phyloP scores from a whole-genome alignment of 139 green algal species.

The Chlorokybus atmophyticus region DNA sequence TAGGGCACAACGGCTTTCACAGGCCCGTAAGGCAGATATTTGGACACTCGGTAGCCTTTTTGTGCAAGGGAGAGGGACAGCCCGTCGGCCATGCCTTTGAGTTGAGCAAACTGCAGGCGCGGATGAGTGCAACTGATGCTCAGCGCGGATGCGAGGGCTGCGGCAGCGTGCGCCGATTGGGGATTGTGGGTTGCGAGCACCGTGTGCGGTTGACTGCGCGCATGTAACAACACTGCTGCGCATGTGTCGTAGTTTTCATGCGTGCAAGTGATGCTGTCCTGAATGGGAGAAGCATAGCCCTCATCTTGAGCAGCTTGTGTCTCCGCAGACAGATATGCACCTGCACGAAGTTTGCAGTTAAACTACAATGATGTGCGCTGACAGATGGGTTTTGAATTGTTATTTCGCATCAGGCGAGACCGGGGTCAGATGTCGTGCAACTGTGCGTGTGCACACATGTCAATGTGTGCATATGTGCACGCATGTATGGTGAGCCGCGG shows the following conservation, averaged over 20 bases:
- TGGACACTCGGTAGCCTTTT: conserved; percentile 1
- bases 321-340: conserved; percentile 18
- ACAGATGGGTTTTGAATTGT: too few relatives aligned
- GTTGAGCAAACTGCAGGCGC: conserved; percentile 21
- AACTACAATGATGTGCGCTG: too few relatives aligned
- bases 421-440: too few relatives aligned
- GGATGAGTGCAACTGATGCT: too few relatives aligned
- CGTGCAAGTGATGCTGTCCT: conserved; percentile 12
- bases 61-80: conserved; percentile 13
- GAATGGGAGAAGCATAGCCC: conserved; percentile 3
- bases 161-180: too few relatives aligned
- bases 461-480: too few relatives aligned
- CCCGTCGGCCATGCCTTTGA: conserved; percentile 26
- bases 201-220: not conserved
- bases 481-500: too few relatives aligned
- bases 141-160: too few relatives aligned
- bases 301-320: not conserved
- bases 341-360: too few relatives aligned
- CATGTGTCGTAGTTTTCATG: conserved; percentile 19
- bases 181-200: conserved; percentile 26
- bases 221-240: conserved; percentile 19
- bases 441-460: not conserved
- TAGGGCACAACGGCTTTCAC: conserved; percentile 16
- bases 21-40: conserved; percentile 20
- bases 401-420: too few relatives aligned